Evolutionary conservation across 75 land plant genomes (phyloP).

Genomic region (Selaginella tamariscina): DNA sequence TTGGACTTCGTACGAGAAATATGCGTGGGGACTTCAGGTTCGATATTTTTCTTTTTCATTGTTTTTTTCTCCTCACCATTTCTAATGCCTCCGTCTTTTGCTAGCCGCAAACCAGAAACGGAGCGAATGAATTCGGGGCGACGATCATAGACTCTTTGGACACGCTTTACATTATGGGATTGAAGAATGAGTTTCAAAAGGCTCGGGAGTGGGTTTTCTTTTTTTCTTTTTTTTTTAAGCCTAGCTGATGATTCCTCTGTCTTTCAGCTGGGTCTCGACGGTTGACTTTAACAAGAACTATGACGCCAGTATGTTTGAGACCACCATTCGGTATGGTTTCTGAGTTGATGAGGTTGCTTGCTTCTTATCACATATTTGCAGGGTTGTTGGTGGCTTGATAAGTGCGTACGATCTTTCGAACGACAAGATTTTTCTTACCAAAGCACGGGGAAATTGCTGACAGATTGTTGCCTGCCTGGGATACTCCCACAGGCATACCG

Average conservation of each 20-base stretch:
- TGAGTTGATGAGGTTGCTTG: not conserved
- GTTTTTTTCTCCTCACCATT: not conserved
- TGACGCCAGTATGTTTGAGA: constrained; percentile 97
- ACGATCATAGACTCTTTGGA: constrained; percentile 87
- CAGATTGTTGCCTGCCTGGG: constrained; percentile 89
- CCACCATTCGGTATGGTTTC: constrained; percentile 78
- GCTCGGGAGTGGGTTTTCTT: constrained; percentile 90
- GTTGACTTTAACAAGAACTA: constrained; percentile 81
- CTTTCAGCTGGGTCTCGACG: constrained; percentile 74
- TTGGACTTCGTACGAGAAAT: constrained; percentile 84
- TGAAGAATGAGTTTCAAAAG: constrained; percentile 65
- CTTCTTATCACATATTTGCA: constrained; percentile 19
- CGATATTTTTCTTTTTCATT: not conserved
- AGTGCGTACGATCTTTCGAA: constrained; percentile 94
- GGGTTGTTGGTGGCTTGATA: constrained; percentile 95
- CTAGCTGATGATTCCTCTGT: not conserved
- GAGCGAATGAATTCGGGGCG: constrained; percentile 90
- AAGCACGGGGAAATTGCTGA: constrained; percentile 82
- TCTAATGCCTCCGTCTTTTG: not conserved
- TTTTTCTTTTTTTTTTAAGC: too few relatives aligned
- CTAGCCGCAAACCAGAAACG: constrained; percentile 73
- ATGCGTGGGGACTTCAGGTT: constrained; percentile 98
- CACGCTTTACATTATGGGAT: constrained; percentile 92
- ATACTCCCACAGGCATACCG: constrained; percentile 80
- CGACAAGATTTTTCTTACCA: constrained; percentile 63